A percentile compares a stretch with the other conserved stretches of the same genome.
phyloP scores from a whole-genome alignment of 1,139 yeast genomes.

The Zygosaccharomyces sapae region DNA sequence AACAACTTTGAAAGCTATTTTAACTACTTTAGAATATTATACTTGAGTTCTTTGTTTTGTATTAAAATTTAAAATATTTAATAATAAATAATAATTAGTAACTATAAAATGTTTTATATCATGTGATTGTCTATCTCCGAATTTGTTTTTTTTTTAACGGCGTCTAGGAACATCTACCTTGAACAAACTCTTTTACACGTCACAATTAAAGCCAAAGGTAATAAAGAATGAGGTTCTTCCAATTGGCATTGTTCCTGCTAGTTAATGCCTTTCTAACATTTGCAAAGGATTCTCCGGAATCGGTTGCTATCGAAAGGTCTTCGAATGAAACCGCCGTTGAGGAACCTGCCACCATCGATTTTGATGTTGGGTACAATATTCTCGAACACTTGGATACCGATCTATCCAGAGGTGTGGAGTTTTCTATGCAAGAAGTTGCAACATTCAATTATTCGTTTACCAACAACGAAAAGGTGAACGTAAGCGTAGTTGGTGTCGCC shows the following conservation, averaged over 20 bases:
- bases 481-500: conserved; percentile 66
- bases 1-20: no score
- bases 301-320: not conserved
- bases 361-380: conserved; percentile 42
- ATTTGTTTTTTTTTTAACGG: no score
- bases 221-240: conserved; percentile 5
- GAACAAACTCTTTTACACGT: conserved; percentile 1
- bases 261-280: conserved; percentile 2
- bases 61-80: no score
- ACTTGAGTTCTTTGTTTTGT: no score
- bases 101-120: no score
- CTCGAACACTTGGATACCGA: conserved; percentile 41
- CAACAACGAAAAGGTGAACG: conserved; percentile 54
- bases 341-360: conserved; percentile 27
- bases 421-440: conserved; percentile 48
- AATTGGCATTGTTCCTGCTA: conserved; percentile 3
- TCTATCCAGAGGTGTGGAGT: conserved; percentile 36
- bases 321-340: conserved; percentile 2
- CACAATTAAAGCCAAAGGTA: not conserved
- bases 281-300: not conserved
- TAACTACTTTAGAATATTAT: no score
- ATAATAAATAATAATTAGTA: no score
- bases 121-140: no score
- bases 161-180: not conserved
- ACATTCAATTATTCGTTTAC: conserved; percentile 51